A percentile compares a stretch with the other conserved stretches of the same genome.
Conservation (phyloP, 2,329 filamentous ascomycete species). For the Fusarium sp. region DNA sequence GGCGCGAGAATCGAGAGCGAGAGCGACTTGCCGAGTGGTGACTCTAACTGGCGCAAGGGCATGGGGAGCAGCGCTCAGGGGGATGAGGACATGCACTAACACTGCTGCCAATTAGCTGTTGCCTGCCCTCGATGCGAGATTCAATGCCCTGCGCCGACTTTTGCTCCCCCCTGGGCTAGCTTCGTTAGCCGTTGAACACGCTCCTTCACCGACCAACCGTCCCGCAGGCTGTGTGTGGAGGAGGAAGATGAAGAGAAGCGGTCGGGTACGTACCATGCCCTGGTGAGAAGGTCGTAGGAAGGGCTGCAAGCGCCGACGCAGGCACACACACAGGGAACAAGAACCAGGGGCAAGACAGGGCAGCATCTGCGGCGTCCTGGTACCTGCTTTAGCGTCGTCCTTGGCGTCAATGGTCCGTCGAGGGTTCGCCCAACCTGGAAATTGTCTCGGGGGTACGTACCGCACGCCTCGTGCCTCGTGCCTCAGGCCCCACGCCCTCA, state of each 20-base stretch:
- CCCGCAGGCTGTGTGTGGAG: constrained; percentile 4
- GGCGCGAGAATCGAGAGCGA: background rate
- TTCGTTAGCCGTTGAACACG: constrained; percentile 30
- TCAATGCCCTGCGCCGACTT: constrained; percentile 22
- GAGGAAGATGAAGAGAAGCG: background rate
- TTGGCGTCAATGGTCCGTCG: constrained; percentile 36
- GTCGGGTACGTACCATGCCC: background rate
- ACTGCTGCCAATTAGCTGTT: constrained; percentile 29
- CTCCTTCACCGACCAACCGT: constrained; percentile 36
- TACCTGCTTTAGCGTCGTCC: constrained; percentile 38
- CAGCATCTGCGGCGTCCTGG: constrained; percentile 17
- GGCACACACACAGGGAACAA: constrained; percentile 4
- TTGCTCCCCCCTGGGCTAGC: constrained; percentile 22
- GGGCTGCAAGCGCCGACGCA: constrained; percentile 24
- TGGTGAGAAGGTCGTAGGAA: background rate
- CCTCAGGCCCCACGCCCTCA: constrained; percentile 17
- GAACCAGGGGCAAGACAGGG: constrained; percentile 1
- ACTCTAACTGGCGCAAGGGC: constrained; percentile 20
- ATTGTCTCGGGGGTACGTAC: constrained; percentile 32
- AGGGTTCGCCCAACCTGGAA: constrained; percentile 26
- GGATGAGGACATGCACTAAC: constrained; percentile 10
- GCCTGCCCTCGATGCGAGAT: constrained; percentile 12
- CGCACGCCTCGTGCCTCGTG: background rate
- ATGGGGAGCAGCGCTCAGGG: constrained; percentile 3
- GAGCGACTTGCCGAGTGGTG: background rate